A percentile compares a stretch with the other conserved stretches of the same genome.
These are phyloP conservation scores for Amanita inopinata DNA, from an alignment of 768 basidiomycete species.

Conservation along the genomic window DNA sequence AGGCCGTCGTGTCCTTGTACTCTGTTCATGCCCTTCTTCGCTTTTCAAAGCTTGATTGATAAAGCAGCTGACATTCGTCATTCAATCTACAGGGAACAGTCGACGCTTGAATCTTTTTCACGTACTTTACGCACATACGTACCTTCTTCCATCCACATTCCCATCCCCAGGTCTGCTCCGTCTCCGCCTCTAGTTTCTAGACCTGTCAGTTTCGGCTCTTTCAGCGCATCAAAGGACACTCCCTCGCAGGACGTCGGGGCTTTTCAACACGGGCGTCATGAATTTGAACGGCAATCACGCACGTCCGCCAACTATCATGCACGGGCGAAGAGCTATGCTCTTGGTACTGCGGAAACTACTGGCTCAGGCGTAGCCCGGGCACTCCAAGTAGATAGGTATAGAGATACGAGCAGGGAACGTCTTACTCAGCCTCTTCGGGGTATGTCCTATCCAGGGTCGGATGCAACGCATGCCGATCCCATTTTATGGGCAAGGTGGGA, in stretches of 20 bases:
- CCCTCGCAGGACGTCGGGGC: not conserved
- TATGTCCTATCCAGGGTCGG: conserved; percentile 5
- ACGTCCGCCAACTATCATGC: not conserved
- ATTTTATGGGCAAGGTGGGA: conserved; percentile 42
- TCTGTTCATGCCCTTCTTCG: conserved; percentile 7
- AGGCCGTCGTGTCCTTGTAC: not conserved
- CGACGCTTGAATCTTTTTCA: conserved; percentile 42
- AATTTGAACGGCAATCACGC: not conserved
- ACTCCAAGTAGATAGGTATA: conserved; percentile 11
- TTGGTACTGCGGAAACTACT: not conserved
- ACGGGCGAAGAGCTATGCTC: not conserved
- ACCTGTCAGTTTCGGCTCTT: conserved; percentile 38
- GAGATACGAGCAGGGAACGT: not conserved
- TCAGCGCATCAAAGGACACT: conserved; percentile 12
- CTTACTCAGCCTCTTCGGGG: not conserved
- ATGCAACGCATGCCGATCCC: conserved; percentile 17
- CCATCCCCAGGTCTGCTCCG: conserved; percentile 36
- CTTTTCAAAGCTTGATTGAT: conserved; percentile 8
- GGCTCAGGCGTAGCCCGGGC: conserved; percentile 17
- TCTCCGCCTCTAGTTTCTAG: conserved; percentile 41
- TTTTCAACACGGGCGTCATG: not conserved
- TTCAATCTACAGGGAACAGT: conserved; percentile 28
- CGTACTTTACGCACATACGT: conserved; percentile 45
- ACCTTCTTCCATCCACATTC: conserved; percentile 39
- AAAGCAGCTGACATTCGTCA: conserved; percentile 6